Conservation (phyloP, 169 alveolate species). For the Nephromyces sp. region DNA sequence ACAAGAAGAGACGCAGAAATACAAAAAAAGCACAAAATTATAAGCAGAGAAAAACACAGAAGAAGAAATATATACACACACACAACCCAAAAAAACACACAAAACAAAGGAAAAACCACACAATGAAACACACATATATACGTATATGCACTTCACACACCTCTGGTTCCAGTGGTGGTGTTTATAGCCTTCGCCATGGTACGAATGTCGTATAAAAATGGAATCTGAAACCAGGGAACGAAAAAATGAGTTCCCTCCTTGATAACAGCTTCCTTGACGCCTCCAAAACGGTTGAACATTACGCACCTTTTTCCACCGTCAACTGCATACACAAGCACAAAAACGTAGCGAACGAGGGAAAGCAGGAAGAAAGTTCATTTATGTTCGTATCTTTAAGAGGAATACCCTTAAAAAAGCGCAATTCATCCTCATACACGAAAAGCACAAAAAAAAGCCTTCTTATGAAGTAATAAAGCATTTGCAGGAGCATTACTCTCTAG, state of each 20-base stretch:
- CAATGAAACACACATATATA: too few species aligned
- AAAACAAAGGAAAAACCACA: background rate
- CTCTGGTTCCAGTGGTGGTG: constrained; percentile 82
- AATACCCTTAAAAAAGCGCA: background rate
- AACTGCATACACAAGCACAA: constrained; percentile 33
- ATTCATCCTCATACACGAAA: background rate
- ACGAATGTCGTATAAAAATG: constrained; percentile 74
- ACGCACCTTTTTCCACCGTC: constrained; percentile 91
- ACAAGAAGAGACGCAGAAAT: background rate
- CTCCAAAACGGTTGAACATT: constrained; percentile 82
- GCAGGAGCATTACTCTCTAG: background rate
- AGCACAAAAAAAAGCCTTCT: background rate
- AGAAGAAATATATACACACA: too few species aligned
- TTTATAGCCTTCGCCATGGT: constrained; percentile 80
- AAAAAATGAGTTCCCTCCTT: constrained; percentile 86
- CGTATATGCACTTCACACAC: background rate
- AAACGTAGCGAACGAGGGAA: background rate
- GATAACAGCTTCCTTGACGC: constrained; percentile 65
- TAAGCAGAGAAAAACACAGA: constrained; percentile 44
- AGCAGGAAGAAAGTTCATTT: background rate
- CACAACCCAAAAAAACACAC: too few species aligned
- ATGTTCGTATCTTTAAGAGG: background rate
- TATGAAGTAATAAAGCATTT: background rate
- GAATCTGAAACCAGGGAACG: constrained; percentile 80
- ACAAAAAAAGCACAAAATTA: background rate